Evolutionary conservation across 2,329 filamentous ascomycete genomes (phyloP).

Genomic region (Alternaria hordeiaustralica): DNA sequence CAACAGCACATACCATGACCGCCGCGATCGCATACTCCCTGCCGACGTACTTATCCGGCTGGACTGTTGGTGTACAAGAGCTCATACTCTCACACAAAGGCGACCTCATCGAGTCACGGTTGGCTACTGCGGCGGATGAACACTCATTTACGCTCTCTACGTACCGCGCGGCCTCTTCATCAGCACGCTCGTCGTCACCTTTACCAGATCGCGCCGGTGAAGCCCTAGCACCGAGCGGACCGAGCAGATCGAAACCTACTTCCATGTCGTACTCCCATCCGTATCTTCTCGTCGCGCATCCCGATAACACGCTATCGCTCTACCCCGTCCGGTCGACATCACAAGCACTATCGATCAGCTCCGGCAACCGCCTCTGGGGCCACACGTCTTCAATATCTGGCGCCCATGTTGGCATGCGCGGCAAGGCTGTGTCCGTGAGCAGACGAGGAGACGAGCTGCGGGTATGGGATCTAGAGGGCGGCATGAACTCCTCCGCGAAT

Average conservation of each 20-base stretch:
- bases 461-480: conserved; percentile 87
- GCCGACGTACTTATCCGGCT: conserved; percentile 76
- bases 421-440: conserved; percentile 90
- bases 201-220: conserved; percentile 35
- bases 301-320: conserved; percentile 85
- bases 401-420: conserved; percentile 81
- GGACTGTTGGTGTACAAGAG: conserved; percentile 93
- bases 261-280: conserved; percentile 71
- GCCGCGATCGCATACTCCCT: conserved; percentile 88
- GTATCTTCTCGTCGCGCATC: conserved; percentile 81
- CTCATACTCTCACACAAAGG: conserved; percentile 68
- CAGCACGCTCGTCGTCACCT: conserved; percentile 34
- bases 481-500: conserved; percentile 57
- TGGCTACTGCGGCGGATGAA: conserved; percentile 59
- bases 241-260: conserved; percentile 50
- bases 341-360: conserved; percentile 69
- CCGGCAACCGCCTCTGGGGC: conserved; percentile 82
- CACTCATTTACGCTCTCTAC: conserved; percentile 52
- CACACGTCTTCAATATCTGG: conserved; percentile 89
- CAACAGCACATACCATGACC: conserved; percentile 67
- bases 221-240: conserved; percentile 18
- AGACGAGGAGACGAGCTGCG: conserved; percentile 71
- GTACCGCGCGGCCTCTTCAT: conserved; percentile 33
- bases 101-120: conserved; percentile 56
- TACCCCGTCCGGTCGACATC: conserved; percentile 79